These are phyloP conservation scores for Tremella mesenterica DNA, from an alignment of 768 basidiomycete genomes.

Conservation along the genomic window DNA sequence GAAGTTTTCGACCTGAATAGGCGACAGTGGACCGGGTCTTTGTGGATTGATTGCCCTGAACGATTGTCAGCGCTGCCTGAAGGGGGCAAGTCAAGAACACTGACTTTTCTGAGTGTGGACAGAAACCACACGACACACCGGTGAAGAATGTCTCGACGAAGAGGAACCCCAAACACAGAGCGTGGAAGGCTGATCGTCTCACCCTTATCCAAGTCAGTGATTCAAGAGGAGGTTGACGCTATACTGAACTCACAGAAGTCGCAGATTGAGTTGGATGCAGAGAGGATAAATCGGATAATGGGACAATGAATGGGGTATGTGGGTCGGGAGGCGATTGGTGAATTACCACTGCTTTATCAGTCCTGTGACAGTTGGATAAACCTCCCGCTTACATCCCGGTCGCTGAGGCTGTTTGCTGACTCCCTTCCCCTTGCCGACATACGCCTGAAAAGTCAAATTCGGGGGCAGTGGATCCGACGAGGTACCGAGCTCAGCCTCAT, in stretches of 20 bases:
- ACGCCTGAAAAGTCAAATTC: neutral
- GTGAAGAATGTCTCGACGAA: slow-evolving; percentile 86
- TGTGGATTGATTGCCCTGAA: slow-evolving; percentile 68
- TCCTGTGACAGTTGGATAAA: too few species aligned
- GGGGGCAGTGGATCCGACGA: too few species aligned
- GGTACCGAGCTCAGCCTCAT: too few species aligned
- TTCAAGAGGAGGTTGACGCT: neutral
- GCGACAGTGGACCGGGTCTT: slow-evolving; percentile 85
- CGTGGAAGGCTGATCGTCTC: slow-evolving; percentile 45
- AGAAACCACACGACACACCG: slow-evolving; percentile 80
- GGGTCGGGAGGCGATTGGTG: neutral
- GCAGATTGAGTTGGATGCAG: slow-evolving; percentile 27
- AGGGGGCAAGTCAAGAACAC: neutral
- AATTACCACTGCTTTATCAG: neutral
- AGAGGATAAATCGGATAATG: slow-evolving; percentile 37
- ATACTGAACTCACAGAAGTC: slow-evolving; percentile 30
- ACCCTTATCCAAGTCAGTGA: slow-evolving; percentile 10
- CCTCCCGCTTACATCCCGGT: neutral
- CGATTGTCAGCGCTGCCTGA: neutral
- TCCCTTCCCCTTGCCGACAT: neutral
- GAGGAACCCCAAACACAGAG: slow-evolving; percentile 71
- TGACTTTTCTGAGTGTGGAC: slow-evolving; percentile 66
- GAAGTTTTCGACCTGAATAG: slow-evolving; percentile 80
- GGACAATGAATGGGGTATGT: slow-evolving; percentile 25
- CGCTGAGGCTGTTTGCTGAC: neutral